These are phyloP conservation scores for Penium margaritaceum DNA, from an alignment of 139 green algal genomes.

Conservation along the genomic window DNA sequence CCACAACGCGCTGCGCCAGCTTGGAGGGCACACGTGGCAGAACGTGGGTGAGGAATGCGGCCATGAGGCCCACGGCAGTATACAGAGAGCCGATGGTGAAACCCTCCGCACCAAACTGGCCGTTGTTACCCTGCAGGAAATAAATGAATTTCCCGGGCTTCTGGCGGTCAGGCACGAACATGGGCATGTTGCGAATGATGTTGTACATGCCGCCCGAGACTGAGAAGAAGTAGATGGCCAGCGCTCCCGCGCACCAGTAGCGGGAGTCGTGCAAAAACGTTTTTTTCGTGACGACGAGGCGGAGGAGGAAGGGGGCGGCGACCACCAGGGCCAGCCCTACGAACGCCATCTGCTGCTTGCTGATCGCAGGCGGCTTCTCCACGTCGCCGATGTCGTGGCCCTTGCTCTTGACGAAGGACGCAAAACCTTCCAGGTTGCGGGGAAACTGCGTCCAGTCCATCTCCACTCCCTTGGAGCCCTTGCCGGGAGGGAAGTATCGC, in stretches of 20 bases:
- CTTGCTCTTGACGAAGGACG: constrained; percentile 11
- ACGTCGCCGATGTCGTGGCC: constrained; percentile 14
- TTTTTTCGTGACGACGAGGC: constrained; percentile 5
- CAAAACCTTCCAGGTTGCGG: constrained; percentile 19
- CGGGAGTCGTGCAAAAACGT: constrained; percentile 26
- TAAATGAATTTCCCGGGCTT: constrained; percentile 24
- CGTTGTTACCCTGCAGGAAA: constrained; percentile 27
- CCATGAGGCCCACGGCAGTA: constrained; percentile 9
- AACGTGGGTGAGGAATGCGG: constrained; percentile 17
- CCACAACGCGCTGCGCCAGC: constrained; percentile 8
- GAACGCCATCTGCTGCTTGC: constrained; percentile 5
- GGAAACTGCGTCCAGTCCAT: constrained; percentile 12
- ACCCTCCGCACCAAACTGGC: constrained; percentile 37
- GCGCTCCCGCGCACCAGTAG: constrained; percentile 17
- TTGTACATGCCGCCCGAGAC: constrained; percentile 48
- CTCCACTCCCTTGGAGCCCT: constrained; percentile 4
- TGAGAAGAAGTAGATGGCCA: constrained; percentile 41
- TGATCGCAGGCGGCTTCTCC: constrained; percentile 18
- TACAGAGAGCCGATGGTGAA: constrained; percentile 35
- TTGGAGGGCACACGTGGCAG: constrained; percentile 1
- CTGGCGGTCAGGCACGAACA: constrained; percentile 36
- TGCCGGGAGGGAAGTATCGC: background rate
- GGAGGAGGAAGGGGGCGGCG: constrained; percentile 8
- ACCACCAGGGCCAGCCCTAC: constrained; percentile 8
- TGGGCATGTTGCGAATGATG: constrained; percentile 44